Percentiles rank a stretch among this genome's conserved stretches.
These are phyloP conservation scores for Soucietia sequanensis DNA, from an alignment of 805 yeast species.

Conservation along the genomic window DNA sequence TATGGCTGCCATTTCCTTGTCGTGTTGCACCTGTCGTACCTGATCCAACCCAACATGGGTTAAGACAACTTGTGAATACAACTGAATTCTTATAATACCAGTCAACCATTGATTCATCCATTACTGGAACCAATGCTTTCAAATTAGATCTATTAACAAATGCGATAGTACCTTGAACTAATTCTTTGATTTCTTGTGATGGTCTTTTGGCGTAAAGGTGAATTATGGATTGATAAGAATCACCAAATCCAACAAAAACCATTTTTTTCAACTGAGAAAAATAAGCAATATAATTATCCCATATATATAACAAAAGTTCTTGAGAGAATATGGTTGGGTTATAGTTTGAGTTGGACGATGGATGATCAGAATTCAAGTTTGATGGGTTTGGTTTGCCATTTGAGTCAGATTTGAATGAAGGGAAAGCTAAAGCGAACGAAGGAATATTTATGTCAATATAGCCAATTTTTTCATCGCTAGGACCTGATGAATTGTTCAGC, in stretches of 20 bases:
- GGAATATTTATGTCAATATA: conserved; percentile 85
- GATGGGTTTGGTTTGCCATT: conserved; percentile 20
- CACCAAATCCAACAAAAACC: conserved; percentile 85
- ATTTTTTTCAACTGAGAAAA: conserved; percentile 64
- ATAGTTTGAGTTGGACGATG: conserved; percentile 40
- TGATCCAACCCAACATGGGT: conserved; percentile 73
- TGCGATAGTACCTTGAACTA: conserved; percentile 67
- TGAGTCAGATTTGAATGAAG: conserved; percentile 11
- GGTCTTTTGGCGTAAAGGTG: conserved; percentile 83
- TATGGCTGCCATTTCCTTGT: conserved; percentile 11
- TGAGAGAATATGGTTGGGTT: conserved; percentile 69
- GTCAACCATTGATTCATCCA: conserved; percentile 86
- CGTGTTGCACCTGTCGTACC: conserved; percentile 26
- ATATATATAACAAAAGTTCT: conserved; percentile 71
- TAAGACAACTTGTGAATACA: conserved; percentile 70
- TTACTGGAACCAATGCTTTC: conserved; percentile 76
- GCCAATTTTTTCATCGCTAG: conserved; percentile 47
- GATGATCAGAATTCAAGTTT: conserved; percentile 31
- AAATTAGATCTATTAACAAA: conserved; percentile 69
- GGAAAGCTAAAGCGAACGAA: conserved; percentile 39
- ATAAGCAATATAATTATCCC: conserved; percentile 88
- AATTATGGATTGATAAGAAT: conserved; percentile 81
- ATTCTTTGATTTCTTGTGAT: conserved; percentile 49
- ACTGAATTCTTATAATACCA: conserved; percentile 90
- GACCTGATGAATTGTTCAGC: conserved; percentile 8